A percentile compares a stretch with the other conserved stretches of the same genome.
Conservation (phyloP, 176 grass and related monocot species). For the Microstegium vimineum region DNA sequence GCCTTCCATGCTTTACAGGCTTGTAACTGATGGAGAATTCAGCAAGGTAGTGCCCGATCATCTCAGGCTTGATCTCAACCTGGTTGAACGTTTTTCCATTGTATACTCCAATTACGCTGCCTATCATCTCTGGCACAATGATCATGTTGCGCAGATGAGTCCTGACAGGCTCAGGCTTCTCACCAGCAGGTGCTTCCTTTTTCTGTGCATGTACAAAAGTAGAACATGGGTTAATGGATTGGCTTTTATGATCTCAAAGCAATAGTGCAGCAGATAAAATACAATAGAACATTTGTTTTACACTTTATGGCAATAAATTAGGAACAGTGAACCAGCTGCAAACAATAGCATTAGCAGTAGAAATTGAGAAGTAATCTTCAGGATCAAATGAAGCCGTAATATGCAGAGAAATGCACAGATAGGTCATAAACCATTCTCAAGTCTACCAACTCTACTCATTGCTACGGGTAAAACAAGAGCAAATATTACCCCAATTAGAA, state of each 20-base stretch:
- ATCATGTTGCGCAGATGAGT: slow-evolving; percentile 75
- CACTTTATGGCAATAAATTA: not conserved
- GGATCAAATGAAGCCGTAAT: not conserved
- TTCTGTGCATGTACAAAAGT: slow-evolving; percentile 38
- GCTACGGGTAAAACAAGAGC: not conserved
- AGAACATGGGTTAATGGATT: not conserved
- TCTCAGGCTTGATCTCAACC: slow-evolving; percentile 72
- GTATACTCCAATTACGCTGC: slow-evolving; percentile 55
- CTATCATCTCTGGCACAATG: slow-evolving; percentile 72
- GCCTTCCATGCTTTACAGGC: slow-evolving; percentile 68
- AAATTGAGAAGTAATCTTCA: not conserved
- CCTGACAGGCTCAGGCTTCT: slow-evolving; percentile 62
- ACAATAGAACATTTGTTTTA: not conserved
- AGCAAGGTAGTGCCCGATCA: slow-evolving; percentile 65
- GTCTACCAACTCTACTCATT: not conserved
- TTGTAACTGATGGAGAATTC: slow-evolving; percentile 67
- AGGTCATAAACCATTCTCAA: not conserved
- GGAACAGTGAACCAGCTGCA: not conserved
- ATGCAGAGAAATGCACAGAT: not conserved
- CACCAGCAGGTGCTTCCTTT: slow-evolving; percentile 54
- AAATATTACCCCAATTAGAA: not conserved
- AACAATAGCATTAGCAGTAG: not conserved
- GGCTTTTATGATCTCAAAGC: not conserved
- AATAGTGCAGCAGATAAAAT: not conserved
- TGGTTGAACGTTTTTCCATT: slow-evolving; percentile 68